These are phyloP conservation scores for Potentilla sterilis DNA, from an alignment of 306 rosid species.

Conservation along the genomic window DNA sequence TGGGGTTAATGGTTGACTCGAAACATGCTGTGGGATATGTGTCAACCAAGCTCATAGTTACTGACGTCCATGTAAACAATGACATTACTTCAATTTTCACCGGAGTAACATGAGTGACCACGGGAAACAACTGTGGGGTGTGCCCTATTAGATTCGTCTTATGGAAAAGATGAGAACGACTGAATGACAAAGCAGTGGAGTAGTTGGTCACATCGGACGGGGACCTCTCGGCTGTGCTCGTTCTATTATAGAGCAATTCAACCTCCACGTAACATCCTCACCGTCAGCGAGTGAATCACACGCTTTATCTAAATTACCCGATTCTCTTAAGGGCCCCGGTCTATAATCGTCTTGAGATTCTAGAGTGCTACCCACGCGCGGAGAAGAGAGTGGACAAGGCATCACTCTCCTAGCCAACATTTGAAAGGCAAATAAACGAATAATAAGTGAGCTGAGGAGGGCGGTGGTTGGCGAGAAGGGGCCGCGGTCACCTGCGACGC, in stretches of 20 bases:
- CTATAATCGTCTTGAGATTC: too few relatives aligned
- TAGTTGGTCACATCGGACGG: slow-evolving; percentile 58
- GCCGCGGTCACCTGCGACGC: neutral
- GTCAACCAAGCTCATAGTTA: too few relatives aligned
- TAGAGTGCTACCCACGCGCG: neutral
- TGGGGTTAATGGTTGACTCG: too few relatives aligned
- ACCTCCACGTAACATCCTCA: neutral
- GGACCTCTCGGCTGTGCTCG: slow-evolving; percentile 35
- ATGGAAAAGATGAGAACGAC: slow-evolving; percentile 17
- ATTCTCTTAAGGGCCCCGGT: neutral
- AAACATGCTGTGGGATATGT: too few relatives aligned
- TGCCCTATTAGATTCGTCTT: neutral
- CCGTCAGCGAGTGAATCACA: neutral
- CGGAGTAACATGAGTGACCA: neutral
- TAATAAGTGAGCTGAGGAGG: slow-evolving; percentile 16
- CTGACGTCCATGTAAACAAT: too few relatives aligned
- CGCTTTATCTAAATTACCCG: neutral
- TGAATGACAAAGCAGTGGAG: slow-evolving; percentile 30
- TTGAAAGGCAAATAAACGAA: neutral
- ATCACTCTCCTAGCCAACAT: neutral
- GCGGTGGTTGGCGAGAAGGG: slow-evolving; percentile 26
- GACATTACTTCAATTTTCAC: too few relatives aligned
- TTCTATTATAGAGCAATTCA: neutral
- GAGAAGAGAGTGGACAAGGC: neutral
- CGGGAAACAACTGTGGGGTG: neutral